phyloP scores from a whole-genome alignment of 1,139 yeast genomes.

The Candida neerlandica region DNA sequence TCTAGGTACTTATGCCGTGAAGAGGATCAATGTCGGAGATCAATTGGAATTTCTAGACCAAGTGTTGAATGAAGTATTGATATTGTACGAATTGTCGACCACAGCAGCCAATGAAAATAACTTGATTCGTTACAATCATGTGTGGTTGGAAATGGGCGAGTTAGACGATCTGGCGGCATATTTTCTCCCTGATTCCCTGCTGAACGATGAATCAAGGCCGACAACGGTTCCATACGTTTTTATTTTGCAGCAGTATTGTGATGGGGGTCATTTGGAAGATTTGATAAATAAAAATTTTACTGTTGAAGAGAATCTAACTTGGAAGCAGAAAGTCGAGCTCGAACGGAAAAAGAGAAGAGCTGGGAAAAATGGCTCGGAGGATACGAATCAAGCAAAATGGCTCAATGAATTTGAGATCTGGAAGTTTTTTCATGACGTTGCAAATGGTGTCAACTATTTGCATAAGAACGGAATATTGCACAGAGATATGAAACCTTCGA shows the following conservation, averaged over 20 bases:
- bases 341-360: constrained; percentile 27
- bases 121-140: constrained; percentile 83
- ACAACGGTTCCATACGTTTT: constrained; percentile 73
- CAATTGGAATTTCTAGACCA: constrained; percentile 66
- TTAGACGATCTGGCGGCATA: constrained; percentile 46
- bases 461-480: constrained; percentile 79
- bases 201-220: constrained; percentile 2
- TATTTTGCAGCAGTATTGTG: constrained; percentile 83
- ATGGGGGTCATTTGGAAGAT: constrained; percentile 83
- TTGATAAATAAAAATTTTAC: constrained; percentile 45
- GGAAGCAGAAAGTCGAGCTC: constrained; percentile 30
- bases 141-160: constrained; percentile 81
- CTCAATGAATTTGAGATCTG: constrained; percentile 46
- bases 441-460: constrained; percentile 68
- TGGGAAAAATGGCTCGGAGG: constrained; percentile 9
- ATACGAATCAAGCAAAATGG: constrained; percentile 23
- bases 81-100: constrained; percentile 50
- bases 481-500: constrained; percentile 86
- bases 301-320: constrained; percentile 24
- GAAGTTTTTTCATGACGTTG: constrained; percentile 67
- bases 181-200: constrained; percentile 21
- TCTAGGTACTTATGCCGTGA: constrained; percentile 80
- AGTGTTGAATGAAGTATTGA: constrained; percentile 76
- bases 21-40: constrained; percentile 82
- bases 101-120: constrained; percentile 52